Evolutionary conservation across 176 grass and related monocot species (phyloP), one percentile per base, ranked within the genome.

Genomic region (Dendrocalamus sinicus): DNA sequence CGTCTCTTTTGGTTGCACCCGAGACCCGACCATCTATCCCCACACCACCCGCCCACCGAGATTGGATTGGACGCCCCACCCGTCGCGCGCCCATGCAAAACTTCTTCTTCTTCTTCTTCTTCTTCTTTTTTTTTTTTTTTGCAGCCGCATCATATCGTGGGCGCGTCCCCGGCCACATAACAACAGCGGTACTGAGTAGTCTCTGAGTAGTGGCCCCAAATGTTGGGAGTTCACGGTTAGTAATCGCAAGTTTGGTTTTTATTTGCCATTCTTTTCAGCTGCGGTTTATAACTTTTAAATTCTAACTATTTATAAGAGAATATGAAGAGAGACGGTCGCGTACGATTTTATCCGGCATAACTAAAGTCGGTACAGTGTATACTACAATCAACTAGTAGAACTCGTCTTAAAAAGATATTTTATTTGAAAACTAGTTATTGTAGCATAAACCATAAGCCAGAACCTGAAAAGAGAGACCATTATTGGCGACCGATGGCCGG

Each of bases 21-120:
- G 50, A 4, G 37, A 10, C 40, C 63, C 46, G 50, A 4, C 72
- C 10, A 14, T 5, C 19, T 9, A 23, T 41, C 32, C 55, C 70
- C 19, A 17, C 63, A n/a, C 64, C 46, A 28, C 3, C 43, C 13
- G 47, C 40, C 54, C 11, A 19, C 40, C 55, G 19, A 32, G 30
- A 11, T 45, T 0, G 35, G 73, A 77, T 26, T 12, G 44, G 81
- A 84, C 71, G 70, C 70, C 20, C 81, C 81, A 84, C 70, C 70
- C 16, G 57, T 73, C 70, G 44, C 17, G 22, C 75, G 12, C 44
- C 44, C 44, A 46, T 46, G 45, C 48, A 12, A 4, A 4, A 30
- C 28, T 28, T n/a, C n/a, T n/a, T n/a, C n/a, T n/a, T n/a, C n/a
- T n/a, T n/a, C n/a, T n/a, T n/a, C n/a, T n/a, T n/a, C n/a, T n/a